Percentiles rank a stretch among this genome's conserved stretches.
phyloP scores from a whole-genome alignment of 345 rosid species.

The Camelina neglecta region DNA sequence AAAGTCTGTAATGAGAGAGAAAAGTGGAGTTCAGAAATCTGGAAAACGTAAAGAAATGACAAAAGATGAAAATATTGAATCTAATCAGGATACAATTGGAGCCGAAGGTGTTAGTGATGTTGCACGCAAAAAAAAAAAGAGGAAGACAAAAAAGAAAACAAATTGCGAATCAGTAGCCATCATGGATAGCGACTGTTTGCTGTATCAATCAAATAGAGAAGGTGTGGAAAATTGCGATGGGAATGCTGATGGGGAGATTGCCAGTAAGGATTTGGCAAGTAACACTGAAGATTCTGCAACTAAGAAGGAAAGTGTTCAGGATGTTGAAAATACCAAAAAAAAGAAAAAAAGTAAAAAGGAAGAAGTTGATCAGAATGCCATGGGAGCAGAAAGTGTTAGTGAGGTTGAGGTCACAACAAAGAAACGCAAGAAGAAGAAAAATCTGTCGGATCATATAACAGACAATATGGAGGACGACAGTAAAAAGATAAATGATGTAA shows the following conservation, averaged over 20 bases:
- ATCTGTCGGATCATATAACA: background rate
- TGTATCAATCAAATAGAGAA: conserved; percentile 19
- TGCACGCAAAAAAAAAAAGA: conserved; percentile 21
- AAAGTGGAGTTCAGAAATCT: conserved; percentile 4
- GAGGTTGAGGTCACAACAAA: conserved; percentile 4
- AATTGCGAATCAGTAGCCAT: conserved; percentile 2
- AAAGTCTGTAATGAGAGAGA: conserved; percentile 1
- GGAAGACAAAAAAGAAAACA: background rate
- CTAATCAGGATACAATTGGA: conserved; percentile 18
- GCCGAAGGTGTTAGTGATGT: conserved; percentile 21
- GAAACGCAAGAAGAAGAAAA: conserved; percentile 28
- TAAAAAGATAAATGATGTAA: background rate
- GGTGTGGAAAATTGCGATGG: conserved; percentile 2
- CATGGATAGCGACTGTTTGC: conserved; percentile 26
- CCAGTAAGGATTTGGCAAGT: conserved; percentile 18
- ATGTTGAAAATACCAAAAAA: background rate
- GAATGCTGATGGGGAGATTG: conserved; percentile 20
- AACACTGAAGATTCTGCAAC: conserved; percentile 12
- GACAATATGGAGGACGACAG: conserved; percentile 8
- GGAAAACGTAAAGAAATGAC: conserved; percentile 18
- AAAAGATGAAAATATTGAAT: conserved; percentile 16
- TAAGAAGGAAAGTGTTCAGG: background rate
- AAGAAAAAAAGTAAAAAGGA: background rate
- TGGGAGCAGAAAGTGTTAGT: conserved; percentile 11
- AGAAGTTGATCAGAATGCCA: conserved; percentile 15